Percentiles rank a stretch among this genome's conserved stretches.
Conservation (phyloP, 1,139 yeast species). For the Yamadazyma atlantica region DNA sequence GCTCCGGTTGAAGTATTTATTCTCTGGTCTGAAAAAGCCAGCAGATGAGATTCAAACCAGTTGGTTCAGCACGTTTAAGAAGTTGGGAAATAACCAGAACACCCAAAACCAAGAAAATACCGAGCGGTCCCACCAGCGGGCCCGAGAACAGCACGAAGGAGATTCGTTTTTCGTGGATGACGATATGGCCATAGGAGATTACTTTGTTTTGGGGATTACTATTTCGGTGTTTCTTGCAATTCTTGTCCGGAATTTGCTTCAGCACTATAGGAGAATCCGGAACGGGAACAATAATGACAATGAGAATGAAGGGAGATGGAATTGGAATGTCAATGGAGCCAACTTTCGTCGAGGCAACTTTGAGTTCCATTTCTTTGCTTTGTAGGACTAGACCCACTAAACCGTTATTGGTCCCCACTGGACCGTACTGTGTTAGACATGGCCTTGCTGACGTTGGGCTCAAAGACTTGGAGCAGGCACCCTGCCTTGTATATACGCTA, state of each 20-base stretch:
- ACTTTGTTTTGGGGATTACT: conserved; percentile 31
- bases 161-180: conserved; percentile 20
- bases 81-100: conserved; percentile 21
- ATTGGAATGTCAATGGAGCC: conserved; percentile 17
- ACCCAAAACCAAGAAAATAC: conserved; percentile 10
- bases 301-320: conserved; percentile 16
- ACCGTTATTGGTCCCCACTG: neutral
- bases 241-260: conserved; percentile 28
- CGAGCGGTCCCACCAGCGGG: conserved; percentile 20
- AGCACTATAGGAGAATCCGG: conserved; percentile 27
- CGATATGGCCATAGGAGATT: conserved; percentile 34
- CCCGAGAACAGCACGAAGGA: conserved; percentile 39
- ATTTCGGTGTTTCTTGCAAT: conserved; percentile 29
- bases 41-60: conserved; percentile 22
- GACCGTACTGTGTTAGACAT: neutral
- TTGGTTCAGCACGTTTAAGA: conserved; percentile 41
- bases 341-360: conserved; percentile 32
- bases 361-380: conserved; percentile 41
- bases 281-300: conserved; percentile 8
- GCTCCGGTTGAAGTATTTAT: conserved; percentile 36
- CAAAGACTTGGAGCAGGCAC: neutral
- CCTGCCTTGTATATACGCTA: no score
- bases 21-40: conserved; percentile 22
- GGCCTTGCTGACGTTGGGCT: neutral
- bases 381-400: conserved; percentile 14